These are phyloP conservation scores for Ustilago bromivora DNA, from an alignment of 1,284 basidiomycete species.

Conservation along the genomic window DNA sequence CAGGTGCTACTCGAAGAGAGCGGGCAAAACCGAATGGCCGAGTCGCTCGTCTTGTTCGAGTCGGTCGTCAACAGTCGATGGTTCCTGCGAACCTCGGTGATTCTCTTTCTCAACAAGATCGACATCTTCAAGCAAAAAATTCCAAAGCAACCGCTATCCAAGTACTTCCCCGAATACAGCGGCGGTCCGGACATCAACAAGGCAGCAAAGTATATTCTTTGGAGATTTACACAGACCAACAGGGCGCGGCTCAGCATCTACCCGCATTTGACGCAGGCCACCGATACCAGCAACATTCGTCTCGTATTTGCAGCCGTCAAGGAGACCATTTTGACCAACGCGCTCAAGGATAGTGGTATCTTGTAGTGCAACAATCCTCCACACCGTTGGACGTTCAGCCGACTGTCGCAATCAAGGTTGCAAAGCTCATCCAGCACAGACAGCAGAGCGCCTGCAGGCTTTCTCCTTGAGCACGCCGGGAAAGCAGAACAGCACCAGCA, in stretches of 20 bases:
- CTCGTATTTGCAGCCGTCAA: slow-evolving; percentile 96
- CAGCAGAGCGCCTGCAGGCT: neutral
- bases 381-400: neutral
- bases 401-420: too few relatives aligned
- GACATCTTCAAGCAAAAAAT: slow-evolving; percentile 95
- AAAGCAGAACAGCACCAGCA: neutral
- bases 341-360: slow-evolving; percentile 58
- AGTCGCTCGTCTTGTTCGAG: slow-evolving; percentile 92
- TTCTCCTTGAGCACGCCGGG: neutral
- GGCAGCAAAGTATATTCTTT: slow-evolving; percentile 96
- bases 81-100: slow-evolving; percentile 93
- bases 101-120: slow-evolving; percentile 86
- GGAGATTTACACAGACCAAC: slow-evolving; percentile 96
- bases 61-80: slow-evolving; percentile 88
- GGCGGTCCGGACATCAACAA: slow-evolving; percentile 93
- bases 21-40: slow-evolving; percentile 87
- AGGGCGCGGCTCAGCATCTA: slow-evolving; percentile 71
- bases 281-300: slow-evolving; percentile 78
- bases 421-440: neutral
- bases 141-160: slow-evolving; percentile 79
- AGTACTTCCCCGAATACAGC: slow-evolving; percentile 94
- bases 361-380: slow-evolving; percentile 12
- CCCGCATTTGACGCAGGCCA: slow-evolving; percentile 74
- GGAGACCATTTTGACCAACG: slow-evolving; percentile 73
- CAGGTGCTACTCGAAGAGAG: slow-evolving; percentile 65